Conservation (phyloP, 257 asterid species). For the Hygrophila difformis region DNA sequence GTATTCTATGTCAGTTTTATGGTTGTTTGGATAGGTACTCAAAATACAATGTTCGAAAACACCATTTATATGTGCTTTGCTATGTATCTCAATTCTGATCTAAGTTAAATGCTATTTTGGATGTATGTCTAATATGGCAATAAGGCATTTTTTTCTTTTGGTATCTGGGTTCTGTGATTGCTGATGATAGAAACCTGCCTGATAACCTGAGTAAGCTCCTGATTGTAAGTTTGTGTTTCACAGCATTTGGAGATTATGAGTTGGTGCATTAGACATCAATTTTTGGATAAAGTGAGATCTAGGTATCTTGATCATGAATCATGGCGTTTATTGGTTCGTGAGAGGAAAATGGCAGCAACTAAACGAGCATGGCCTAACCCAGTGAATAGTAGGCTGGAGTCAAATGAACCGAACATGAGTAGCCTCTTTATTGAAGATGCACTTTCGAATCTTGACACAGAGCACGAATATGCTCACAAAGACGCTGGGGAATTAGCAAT, state of each 20-base stretch:
- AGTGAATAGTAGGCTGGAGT: slow-evolving; percentile 25
- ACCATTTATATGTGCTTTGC: slow-evolving; percentile 1
- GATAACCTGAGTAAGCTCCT: slow-evolving; percentile 3
- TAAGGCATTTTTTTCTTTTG: no score
- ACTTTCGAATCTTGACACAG: slow-evolving; percentile 64
- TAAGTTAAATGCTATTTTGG: no score
- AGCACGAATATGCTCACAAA: slow-evolving; percentile 35
- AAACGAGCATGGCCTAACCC: slow-evolving; percentile 81
- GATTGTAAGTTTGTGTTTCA: slow-evolving; percentile 10
- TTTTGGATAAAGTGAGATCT: slow-evolving; percentile 51
- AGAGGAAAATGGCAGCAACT: slow-evolving; percentile 67
- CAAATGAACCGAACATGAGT: slow-evolving; percentile 26
- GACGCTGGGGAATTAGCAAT: slow-evolving; percentile 41
- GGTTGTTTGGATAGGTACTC: slow-evolving; percentile 1
- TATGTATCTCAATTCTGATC: no score
- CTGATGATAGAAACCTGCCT: slow-evolving; percentile 7
- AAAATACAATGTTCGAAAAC: neutral
- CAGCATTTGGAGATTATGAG: slow-evolving; percentile 87
- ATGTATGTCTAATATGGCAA: no score
- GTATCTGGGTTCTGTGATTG: slow-evolving; percentile 6
- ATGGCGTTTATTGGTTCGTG: slow-evolving; percentile 53
- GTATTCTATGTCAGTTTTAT: slow-evolving; percentile 3
- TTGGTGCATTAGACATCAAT: slow-evolving; percentile 83
- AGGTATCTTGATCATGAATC: slow-evolving; percentile 45
- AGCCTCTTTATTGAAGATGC: slow-evolving; percentile 91